phyloP scores from a whole-genome alignment of 2,329 filamentous ascomycete genomes.

The Mycosphaerella sp. region DNA sequence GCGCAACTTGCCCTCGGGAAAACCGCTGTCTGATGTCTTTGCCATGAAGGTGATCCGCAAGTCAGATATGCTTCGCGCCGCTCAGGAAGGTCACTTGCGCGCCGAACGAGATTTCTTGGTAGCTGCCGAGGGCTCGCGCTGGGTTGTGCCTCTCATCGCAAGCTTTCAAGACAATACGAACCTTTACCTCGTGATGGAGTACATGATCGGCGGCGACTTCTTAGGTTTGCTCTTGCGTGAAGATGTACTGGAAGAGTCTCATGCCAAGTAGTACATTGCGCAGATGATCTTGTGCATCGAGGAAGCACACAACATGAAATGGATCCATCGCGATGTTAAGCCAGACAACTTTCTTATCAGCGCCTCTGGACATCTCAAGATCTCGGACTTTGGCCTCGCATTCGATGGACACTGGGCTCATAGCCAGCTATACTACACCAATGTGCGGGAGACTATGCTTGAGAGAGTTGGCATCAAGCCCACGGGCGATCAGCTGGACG shows the following conservation, averaged over 20 bases:
- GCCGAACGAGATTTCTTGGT: conserved; percentile 91
- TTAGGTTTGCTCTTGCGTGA: conserved; percentile 78
- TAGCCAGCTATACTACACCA: conserved; percentile 78
- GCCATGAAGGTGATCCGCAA: conserved; percentile 98
- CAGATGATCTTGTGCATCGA: conserved; percentile 96
- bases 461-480: conserved; percentile 69
- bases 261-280: conserved; percentile 80
- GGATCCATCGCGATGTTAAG: conserved; percentile 94
- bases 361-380: conserved; percentile 82
- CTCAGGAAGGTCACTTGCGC: conserved; percentile 85
- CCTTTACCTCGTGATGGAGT: conserved; percentile 95
- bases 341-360: conserved; percentile 95
- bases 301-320: conserved; percentile 78
- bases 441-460: conserved; percentile 71
- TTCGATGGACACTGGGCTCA: conserved; percentile 96
- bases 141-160: conserved; percentile 80
- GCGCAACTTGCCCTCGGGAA: conserved; percentile 26
- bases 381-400: conserved; percentile 91
- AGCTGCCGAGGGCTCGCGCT: conserved; percentile 76
- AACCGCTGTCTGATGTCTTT: conserved; percentile 57
- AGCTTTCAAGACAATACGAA: conserved; percentile 83
- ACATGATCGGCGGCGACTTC: conserved; percentile 96
- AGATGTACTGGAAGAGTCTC: conserved; percentile 70
- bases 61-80: conserved; percentile 81
- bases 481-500: conserved; percentile 67